A percentile compares a stretch with the other conserved stretches of the same genome.
phyloP scores from a whole-genome alignment of 2,329 filamentous ascomycete species.

The Huntiella abstrusa region DNA sequence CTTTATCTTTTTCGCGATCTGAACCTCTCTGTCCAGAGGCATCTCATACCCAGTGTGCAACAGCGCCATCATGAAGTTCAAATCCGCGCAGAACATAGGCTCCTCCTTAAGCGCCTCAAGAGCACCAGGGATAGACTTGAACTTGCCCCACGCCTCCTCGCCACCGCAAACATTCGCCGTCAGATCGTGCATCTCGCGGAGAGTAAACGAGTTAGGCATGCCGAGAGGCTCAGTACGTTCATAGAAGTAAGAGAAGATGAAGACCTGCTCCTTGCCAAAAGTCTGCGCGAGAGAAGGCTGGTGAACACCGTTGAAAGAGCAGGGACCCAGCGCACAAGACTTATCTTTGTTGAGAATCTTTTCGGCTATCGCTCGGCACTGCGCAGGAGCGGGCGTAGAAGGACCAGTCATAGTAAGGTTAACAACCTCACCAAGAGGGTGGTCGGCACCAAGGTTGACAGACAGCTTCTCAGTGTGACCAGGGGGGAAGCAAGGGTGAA shows the following conservation, averaged over 20 bases:
- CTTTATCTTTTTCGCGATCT: constrained; percentile 98
- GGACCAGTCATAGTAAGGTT: constrained; percentile 82
- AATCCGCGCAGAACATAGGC: constrained; percentile 81
- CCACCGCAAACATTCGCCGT: constrained; percentile 71
- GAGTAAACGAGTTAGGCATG: constrained; percentile 94
- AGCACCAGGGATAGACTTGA: constrained; percentile 56
- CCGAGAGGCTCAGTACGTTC: constrained; percentile 85
- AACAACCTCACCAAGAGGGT: constrained; percentile 43
- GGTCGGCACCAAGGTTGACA: constrained; percentile 47
- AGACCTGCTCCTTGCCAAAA: constrained; percentile 77
- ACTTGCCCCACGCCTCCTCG: constrained; percentile 55
- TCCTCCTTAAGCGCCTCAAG: constrained; percentile 61
- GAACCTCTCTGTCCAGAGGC: constrained; percentile 88
- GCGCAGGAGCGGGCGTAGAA: constrained; percentile 51
- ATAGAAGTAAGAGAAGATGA: constrained; percentile 96
- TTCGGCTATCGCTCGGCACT: constrained; percentile 81
- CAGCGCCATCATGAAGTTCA: constrained; percentile 90
- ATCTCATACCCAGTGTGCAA: constrained; percentile 95
- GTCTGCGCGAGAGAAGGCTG: constrained; percentile 86
- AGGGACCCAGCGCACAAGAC: constrained; percentile 67
- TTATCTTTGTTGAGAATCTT: constrained; percentile 78
- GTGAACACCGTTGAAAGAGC: constrained; percentile 94
- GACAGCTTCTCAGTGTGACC: constrained; percentile 52
- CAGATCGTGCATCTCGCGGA: constrained; percentile 75
- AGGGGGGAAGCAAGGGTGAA: constrained; percentile 73